phyloP scores from a whole-genome alignment of 1,284 basidiomycete genomes.

The Melampsora larici-populina region DNA sequence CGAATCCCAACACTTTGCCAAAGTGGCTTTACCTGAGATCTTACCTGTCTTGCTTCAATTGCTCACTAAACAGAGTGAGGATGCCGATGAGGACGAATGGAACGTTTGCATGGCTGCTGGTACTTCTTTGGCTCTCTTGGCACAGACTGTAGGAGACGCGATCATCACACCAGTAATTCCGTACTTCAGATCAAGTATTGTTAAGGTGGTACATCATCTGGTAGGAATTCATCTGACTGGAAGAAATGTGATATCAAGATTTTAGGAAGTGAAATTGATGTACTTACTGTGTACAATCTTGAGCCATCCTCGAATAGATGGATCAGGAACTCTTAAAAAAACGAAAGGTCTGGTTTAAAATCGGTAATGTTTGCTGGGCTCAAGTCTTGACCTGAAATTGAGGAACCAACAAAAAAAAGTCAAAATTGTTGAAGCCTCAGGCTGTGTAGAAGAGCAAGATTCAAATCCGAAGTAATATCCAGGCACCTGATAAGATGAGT shows the following conservation, averaged over 20 bases:
- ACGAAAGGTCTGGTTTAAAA: slow-evolving; percentile 65
- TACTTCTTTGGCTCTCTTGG: slow-evolving; percentile 82
- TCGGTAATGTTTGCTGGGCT: slow-evolving; percentile 57
- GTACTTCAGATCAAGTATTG: no score
- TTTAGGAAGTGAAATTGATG: slow-evolving; percentile 58
- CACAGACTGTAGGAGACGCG: slow-evolving; percentile 82
- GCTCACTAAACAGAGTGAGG: slow-evolving; percentile 89
- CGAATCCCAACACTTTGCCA: slow-evolving; percentile 86
- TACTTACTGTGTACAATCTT: slow-evolving; percentile 73
- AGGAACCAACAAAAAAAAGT: no score
- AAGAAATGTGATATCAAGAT: background rate
- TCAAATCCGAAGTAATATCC: background rate
- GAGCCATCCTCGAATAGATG: slow-evolving; percentile 69
- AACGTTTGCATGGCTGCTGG: slow-evolving; percentile 97
- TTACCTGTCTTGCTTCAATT: slow-evolving; percentile 85
- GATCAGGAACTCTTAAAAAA: slow-evolving; percentile 70
- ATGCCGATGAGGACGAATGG: slow-evolving; percentile 98
- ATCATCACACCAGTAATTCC: slow-evolving; percentile 92
- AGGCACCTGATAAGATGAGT: background rate
- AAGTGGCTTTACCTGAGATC: slow-evolving; percentile 89
- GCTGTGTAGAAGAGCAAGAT: background rate
- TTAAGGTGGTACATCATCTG: no score
- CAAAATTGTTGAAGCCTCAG: background rate
- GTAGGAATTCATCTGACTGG: no score
- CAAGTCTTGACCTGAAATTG: background rate